These are phyloP conservation scores for Daldinia bambusicola DNA, from an alignment of 495 filamentous ascomycete genomes.

Conservation along the genomic window DNA sequence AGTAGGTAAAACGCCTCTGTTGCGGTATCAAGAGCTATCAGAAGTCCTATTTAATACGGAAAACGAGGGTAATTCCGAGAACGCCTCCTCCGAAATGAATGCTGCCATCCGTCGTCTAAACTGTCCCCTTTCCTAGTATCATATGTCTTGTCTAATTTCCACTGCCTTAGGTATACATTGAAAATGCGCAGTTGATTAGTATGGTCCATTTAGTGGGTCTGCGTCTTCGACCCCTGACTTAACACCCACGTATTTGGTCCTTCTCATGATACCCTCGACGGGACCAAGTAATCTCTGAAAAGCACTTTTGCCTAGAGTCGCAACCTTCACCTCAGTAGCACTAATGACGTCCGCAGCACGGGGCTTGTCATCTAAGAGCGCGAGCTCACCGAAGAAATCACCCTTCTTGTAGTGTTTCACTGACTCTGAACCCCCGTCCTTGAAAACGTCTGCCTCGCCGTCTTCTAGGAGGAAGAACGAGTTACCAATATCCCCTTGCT, in stretches of 20 bases:
- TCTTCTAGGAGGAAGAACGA: constrained; percentile 92
- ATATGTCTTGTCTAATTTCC: constrained; percentile 35
- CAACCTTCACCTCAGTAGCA: constrained; percentile 90
- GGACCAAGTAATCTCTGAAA: constrained; percentile 94
- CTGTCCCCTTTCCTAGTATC: constrained; percentile 22
- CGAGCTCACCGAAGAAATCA: constrained; percentile 96
- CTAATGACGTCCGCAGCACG: constrained; percentile 90
- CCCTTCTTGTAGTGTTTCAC: constrained; percentile 87
- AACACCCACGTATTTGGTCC: constrained; percentile 68
- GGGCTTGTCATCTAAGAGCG: constrained; percentile 90
- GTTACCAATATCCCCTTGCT: constrained; percentile 89
- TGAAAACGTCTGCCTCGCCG: constrained; percentile 88
- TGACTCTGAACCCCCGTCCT: constrained; percentile 67
- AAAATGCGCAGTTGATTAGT: constrained; percentile 13
- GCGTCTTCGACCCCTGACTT: constrained; percentile 63
- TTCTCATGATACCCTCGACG: constrained; percentile 93
- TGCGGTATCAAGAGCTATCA: constrained; percentile 45
- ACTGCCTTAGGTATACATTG: constrained; percentile 11
- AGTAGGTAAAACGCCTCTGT: constrained; percentile 29
- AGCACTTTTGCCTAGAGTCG: constrained; percentile 88
- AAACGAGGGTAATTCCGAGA: constrained; percentile 44
- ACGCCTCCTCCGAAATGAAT: constrained; percentile 46
- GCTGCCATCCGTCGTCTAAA: constrained; percentile 38
- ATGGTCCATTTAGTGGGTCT: constrained; percentile 59
- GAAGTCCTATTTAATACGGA: constrained; percentile 33